Evolutionary conservation across 805 yeast genomes (phyloP), one percentile per base, ranked within the genome.

Genomic region (Ogataea pilisensis): DNA sequence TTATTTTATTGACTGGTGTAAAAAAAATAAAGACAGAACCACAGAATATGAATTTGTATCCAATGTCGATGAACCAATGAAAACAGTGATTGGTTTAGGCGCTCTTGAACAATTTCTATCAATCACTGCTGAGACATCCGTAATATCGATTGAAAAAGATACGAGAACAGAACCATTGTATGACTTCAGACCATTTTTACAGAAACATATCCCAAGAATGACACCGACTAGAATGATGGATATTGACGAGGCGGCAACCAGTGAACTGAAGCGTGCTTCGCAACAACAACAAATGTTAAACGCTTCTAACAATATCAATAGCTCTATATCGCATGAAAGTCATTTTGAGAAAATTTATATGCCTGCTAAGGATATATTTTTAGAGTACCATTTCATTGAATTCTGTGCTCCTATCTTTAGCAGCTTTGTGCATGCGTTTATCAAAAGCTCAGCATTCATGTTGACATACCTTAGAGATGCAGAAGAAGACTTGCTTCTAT

Each of bases 401-500:
- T 69, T 61, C 43, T 69, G 64, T 56, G 63, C 73, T 1, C 58
- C 69, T 3, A 45, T 66, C 5, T 66, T 82, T 33, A 76, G 77
- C 50, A 53, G 59, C 1, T 78, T 82, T 45, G 70, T 81, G 35
- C 73, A 69, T 38, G 59, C 68, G 8, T 80, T 82, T 49, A 76
- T 84, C 20, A 68, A 74, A 11, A 78, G 81, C 52, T 75, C 82
- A 21, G 87, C 89, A 1, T 75, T 81, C 42, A 66, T 84, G 7
- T 64, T 85, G 39, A 81, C 86, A 1, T 76, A 74, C 49, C 69
- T 84, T 33, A 73, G 86, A 48, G 88, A 85, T 52, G 75, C 76
- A 9, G 91, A 85, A 57, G 91, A 84, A 53, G 91, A 85, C 55
- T 73, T 80, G 22, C 55, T 84, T 17, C 59, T 84, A 16, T 79